Percentiles rank a stretch among this genome's conserved stretches.
Evolutionary conservation across 2,329 filamentous ascomycete species (phyloP).

Genomic region (Microcera coccophila): DNA sequence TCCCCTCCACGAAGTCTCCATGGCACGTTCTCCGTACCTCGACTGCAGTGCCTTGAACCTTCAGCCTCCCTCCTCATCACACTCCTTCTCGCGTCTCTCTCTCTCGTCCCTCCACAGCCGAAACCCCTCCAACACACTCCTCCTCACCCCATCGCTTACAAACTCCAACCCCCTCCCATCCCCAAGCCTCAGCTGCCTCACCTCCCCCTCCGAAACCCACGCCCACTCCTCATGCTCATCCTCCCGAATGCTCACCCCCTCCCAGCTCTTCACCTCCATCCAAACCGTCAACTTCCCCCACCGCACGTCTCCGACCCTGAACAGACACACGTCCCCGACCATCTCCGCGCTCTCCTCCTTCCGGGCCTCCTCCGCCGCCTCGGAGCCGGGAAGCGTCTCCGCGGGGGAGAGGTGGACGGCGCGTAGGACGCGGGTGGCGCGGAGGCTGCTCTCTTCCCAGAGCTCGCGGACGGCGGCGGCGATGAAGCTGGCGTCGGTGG

Average conservation of each 20-base stretch:
- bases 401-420: conserved; percentile 14
- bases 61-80: not conserved
- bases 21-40: not conserved
- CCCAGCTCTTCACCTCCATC: conserved; percentile 25
- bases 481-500: conserved; percentile 17
- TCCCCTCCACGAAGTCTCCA: not conserved
- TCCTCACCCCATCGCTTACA: conserved; percentile 31
- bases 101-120: conserved; percentile 23
- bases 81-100: too few species aligned
- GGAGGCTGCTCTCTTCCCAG: conserved; percentile 43
- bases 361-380: not conserved
- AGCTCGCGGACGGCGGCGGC: conserved; percentile 41
- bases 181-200: conserved; percentile 19
- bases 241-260: conserved; percentile 29
- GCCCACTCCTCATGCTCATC: conserved; percentile 38
- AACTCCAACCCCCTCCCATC: conserved; percentile 29
- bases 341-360: conserved; percentile 1
- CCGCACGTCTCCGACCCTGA: conserved; percentile 17
- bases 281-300: conserved; percentile 31
- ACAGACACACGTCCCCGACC: conserved; percentile 21
- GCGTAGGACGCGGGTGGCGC: conserved; percentile 24
- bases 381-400: not conserved
- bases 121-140: conserved; percentile 33
- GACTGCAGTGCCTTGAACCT: not conserved
- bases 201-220: conserved; percentile 39